Percentiles rank a stretch among this genome's conserved stretches.
phyloP scores from a whole-genome alignment of 2,329 filamentous ascomycete species.

The Cercospora sp. region DNA sequence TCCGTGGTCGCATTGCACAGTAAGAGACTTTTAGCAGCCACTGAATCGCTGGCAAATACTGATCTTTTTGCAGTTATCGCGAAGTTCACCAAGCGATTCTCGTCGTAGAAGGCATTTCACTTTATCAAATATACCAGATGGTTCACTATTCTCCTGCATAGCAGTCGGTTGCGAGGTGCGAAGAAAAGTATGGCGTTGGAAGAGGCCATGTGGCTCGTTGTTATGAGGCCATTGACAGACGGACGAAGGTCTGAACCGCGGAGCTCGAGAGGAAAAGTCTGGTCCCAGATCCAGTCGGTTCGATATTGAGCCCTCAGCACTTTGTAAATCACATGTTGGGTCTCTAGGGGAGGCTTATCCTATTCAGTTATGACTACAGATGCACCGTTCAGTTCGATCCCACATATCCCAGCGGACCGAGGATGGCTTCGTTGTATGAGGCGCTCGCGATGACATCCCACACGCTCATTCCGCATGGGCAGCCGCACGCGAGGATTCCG shows the following conservation, averaged over 20 bases:
- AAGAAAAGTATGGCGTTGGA: constrained; percentile 6
- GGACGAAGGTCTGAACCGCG: constrained; percentile 14
- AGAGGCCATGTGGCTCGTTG: neutral
- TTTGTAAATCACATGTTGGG: neutral
- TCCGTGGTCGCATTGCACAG: constrained; percentile 96
- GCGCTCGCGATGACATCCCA: neutral
- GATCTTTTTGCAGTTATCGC: constrained; percentile 70
- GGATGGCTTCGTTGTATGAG: neutral
- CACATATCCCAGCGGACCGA: neutral
- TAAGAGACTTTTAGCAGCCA: constrained; percentile 53
- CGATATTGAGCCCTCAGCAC: neutral
- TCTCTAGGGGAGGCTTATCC: neutral
- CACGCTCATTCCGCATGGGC: neutral
- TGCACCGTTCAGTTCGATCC: neutral
- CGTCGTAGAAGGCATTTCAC: constrained; percentile 45
- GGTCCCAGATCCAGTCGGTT: neutral
- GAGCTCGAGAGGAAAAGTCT: constrained; percentile 17
- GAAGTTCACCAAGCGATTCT: constrained; percentile 89
- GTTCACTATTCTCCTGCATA: neutral
- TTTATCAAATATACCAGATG: neutral
- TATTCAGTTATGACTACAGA: neutral
- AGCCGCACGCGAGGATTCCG: neutral
- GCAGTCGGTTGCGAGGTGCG: neutral
- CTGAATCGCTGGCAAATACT: constrained; percentile 7
- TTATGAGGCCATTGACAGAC: neutral